A percentile compares a stretch with the other conserved stretches of the same genome.
Evolutionary conservation across 768 basidiomycete genomes (phyloP).

Genomic region (Plicaturopsis crispa): DNA sequence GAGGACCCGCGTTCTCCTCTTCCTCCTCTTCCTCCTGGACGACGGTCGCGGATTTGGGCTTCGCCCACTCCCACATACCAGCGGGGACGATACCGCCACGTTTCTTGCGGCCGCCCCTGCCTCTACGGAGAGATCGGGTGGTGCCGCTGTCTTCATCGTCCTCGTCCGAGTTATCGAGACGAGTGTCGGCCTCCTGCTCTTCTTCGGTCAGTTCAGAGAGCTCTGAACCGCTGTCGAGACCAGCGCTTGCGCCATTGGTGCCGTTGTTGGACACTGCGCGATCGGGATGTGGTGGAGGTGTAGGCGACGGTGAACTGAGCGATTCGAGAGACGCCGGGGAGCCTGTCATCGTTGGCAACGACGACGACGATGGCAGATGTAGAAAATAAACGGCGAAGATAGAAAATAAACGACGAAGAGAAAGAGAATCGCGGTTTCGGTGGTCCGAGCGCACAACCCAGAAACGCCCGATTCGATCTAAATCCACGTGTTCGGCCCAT

Average conservation of each 20-base stretch:
- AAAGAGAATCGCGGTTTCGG: too few species aligned
- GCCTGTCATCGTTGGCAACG: conserved; percentile 37
- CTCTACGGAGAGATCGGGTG: background rate
- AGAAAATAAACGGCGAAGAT: background rate
- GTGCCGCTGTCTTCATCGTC: conserved; percentile 16
- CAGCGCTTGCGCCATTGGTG: conserved; percentile 26
- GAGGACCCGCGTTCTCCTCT: conserved; percentile 33
- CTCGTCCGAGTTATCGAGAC: conserved; percentile 14
- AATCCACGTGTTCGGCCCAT: too few species aligned
- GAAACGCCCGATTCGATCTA: too few species aligned
- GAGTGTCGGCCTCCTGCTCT: conserved; percentile 48
- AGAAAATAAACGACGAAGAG: background rate
- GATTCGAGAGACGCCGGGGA: conserved; percentile 59
- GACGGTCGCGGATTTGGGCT: conserved; percentile 30
- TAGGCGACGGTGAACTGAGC: conserved; percentile 62
- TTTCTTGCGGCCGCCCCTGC: conserved; percentile 32
- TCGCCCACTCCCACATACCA: conserved; percentile 86
- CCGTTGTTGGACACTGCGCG: conserved; percentile 12
- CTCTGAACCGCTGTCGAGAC: conserved; percentile 63
- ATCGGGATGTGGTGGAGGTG: conserved; percentile 33
- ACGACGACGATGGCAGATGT: conserved; percentile 12
- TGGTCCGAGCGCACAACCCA: too few species aligned
- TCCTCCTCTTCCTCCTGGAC: conserved; percentile 41
- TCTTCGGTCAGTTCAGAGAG: conserved; percentile 82
- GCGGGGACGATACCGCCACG: conserved; percentile 68